Evolutionary conservation across 2,329 filamentous ascomycete genomes (phyloP).

Genomic region (Colletotrichum truncatum): DNA sequence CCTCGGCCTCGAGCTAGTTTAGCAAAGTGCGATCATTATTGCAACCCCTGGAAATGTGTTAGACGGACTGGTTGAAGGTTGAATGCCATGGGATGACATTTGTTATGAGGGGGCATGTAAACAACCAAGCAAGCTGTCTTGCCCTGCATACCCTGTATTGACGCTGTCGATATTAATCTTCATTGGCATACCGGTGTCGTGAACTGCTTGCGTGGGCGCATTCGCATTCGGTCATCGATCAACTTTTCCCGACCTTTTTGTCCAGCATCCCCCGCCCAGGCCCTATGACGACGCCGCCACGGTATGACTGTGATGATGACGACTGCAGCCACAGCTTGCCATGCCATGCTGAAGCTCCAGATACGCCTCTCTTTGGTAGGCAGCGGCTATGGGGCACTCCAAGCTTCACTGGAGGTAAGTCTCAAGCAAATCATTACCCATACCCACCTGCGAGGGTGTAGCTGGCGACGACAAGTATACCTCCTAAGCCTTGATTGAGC

Average conservation of each 20-base stretch:
- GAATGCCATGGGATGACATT: conserved; percentile 18
- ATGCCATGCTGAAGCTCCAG: neutral
- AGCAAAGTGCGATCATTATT: neutral
- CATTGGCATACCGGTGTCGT: neutral
- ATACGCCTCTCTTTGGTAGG: neutral
- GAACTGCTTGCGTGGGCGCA: neutral
- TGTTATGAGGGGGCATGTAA: neutral
- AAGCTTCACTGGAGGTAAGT: neutral
- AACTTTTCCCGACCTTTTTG: conserved; percentile 1
- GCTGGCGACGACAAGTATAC: neutral
- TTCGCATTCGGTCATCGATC: neutral
- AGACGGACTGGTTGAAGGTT: neutral
- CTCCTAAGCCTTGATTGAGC: conserved; percentile 6
- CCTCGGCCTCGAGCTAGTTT: conserved; percentile 10
- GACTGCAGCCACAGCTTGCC: conserved; percentile 21
- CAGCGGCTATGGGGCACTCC: too few relatives aligned
- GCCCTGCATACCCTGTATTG: neutral
- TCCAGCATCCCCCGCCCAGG: conserved; percentile 1
- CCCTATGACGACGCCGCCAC: conserved; percentile 16
- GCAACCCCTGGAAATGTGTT: neutral
- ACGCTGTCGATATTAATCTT: neutral
- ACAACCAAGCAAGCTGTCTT: conserved; percentile 4
- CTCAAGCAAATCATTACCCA: conserved; percentile 3
- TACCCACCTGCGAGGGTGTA: neutral
- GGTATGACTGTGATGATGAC: conserved; percentile 14